Conservation (phyloP, 805 yeast genomes). For the Candida sanyiensis region DNA sequence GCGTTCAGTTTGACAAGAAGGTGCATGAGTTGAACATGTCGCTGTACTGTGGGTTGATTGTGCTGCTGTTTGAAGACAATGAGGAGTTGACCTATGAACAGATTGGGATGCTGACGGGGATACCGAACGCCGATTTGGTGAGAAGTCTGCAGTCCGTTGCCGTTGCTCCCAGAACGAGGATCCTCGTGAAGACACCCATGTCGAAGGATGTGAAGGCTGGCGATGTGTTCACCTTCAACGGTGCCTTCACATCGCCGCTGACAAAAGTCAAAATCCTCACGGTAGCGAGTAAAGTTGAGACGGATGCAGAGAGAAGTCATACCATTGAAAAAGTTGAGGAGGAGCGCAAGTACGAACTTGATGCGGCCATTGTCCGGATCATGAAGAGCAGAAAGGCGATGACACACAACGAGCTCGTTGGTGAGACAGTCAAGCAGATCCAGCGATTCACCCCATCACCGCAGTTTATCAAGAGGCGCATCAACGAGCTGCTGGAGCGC, state of each 20-base stretch:
- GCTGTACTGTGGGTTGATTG: constrained; percentile 70
- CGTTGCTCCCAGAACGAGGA: constrained; percentile 72
- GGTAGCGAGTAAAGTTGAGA: constrained; percentile 42
- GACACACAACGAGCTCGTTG: constrained; percentile 60
- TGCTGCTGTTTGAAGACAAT: constrained; percentile 64
- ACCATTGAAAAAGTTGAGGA: constrained; percentile 54
- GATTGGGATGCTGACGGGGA: constrained; percentile 57
- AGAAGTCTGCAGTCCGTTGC: constrained; percentile 81
- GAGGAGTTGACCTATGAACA: constrained; percentile 51
- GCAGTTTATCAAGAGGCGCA: constrained; percentile 58
- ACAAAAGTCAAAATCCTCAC: constrained; percentile 71
- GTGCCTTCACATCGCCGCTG: constrained; percentile 60
- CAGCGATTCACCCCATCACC: constrained; percentile 67
- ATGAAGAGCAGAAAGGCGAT: constrained; percentile 69
- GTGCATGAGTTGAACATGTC: constrained; percentile 79
- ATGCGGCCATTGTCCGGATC: constrained; percentile 84
- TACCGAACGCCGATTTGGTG: constrained; percentile 67
- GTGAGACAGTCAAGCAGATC: constrained; percentile 57
- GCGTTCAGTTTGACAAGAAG: constrained; percentile 59
- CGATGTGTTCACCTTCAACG: constrained; percentile 66
- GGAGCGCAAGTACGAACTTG: constrained; percentile 62
- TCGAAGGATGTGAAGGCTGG: constrained; percentile 57
- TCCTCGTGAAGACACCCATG: constrained; percentile 72
- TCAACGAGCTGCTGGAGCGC: constrained; percentile 70
- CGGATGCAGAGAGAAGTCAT: constrained; percentile 34